These are phyloP conservation scores for Massariosphaeria phaeospora DNA, from an alignment of 495 filamentous ascomycete species.

Conservation along the genomic window DNA sequence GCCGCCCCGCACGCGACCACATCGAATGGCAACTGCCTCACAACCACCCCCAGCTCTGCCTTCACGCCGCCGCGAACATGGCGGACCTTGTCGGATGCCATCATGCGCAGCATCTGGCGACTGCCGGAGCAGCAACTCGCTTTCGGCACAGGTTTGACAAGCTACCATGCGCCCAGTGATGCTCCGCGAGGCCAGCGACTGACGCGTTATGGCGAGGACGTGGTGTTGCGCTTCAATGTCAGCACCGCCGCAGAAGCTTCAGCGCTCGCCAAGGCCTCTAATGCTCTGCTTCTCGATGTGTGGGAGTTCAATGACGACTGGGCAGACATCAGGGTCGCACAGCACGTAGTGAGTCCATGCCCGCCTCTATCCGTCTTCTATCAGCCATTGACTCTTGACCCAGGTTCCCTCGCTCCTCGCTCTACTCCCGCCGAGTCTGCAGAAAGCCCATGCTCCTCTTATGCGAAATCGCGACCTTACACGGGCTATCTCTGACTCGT, in stretches of 20 bases:
- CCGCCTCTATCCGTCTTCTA: not conserved
- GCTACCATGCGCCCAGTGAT: not conserved
- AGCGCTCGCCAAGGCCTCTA: conserved; percentile 66
- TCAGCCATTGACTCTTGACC: conserved; percentile 4
- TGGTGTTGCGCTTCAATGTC: conserved; percentile 85
- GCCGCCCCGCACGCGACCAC: conserved; percentile 28
- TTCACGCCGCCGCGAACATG: conserved; percentile 26
- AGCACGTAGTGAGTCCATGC: conserved; percentile 62
- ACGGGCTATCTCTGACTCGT: conserved; percentile 70
- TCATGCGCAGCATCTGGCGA: conserved; percentile 62
- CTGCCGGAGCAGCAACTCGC: conserved; percentile 36
- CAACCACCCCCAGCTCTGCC: not conserved
- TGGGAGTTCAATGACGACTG: conserved; percentile 80
- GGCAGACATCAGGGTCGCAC: conserved; percentile 79
- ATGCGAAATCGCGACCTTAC: conserved; percentile 69
- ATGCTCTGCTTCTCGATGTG: conserved; percentile 77
- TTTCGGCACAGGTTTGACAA: conserved; percentile 6
- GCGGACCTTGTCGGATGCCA: conserved; percentile 59
- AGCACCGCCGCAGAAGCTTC: conserved; percentile 62
- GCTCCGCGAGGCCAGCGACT: conserved; percentile 42
- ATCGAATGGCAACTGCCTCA: not conserved
- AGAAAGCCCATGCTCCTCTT: conserved; percentile 64
- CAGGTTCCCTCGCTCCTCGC: conserved; percentile 75
- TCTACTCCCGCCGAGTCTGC: conserved; percentile 70
- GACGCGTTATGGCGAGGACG: conserved; percentile 68